These are phyloP conservation scores for Herpomyces periplanetae DNA, from an alignment of 2,329 filamentous ascomycete species.

Conservation along the genomic window DNA sequence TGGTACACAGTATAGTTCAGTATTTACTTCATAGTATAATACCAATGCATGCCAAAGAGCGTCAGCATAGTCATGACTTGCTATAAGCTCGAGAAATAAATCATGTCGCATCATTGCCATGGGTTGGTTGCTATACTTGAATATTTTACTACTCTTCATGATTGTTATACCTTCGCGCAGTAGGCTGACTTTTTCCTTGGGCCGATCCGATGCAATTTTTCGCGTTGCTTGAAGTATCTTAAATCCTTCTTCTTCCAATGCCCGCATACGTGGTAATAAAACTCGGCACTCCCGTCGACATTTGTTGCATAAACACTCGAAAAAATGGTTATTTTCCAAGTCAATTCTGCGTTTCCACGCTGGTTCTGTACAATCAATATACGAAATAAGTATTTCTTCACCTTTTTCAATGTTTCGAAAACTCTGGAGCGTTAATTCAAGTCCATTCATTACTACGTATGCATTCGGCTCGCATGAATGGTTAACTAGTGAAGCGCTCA, in stretches of 20 bases:
- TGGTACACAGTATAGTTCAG: conserved; percentile 11
- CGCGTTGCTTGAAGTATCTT: too few species aligned
- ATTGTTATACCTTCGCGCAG: too few species aligned
- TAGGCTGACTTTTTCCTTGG: too few species aligned
- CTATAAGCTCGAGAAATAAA: conserved; percentile 12
- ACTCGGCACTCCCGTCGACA: conserved; percentile 11
- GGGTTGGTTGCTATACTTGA: conserved; percentile 14
- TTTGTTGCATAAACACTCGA: conserved; percentile 15
- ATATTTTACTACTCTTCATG: too few species aligned
- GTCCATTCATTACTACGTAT: conserved; percentile 15
- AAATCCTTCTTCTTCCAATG: too few species aligned
- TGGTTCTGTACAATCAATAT: conserved; percentile 16
- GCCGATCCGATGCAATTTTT: too few species aligned
- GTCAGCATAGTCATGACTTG: conserved; percentile 8
- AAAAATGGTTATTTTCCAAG: conserved; percentile 16
- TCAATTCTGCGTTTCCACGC: conserved; percentile 13
- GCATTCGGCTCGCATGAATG: conserved; percentile 21
- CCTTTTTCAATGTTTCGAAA: conserved; percentile 13
- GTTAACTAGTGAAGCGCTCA: conserved; percentile 14
- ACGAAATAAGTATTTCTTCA: conserved; percentile 19
- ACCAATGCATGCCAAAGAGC: conserved; percentile 14
- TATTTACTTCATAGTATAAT: conserved; percentile 13
- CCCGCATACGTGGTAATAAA: too few species aligned
- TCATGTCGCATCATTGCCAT: conserved; percentile 14
- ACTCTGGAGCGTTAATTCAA: conserved; percentile 11